Percentiles rank a stretch among this genome's conserved stretches.
Evolutionary conservation across 352 stramenopile genomes (phyloP).

Genomic region (Aphanomyces invadans): DNA sequence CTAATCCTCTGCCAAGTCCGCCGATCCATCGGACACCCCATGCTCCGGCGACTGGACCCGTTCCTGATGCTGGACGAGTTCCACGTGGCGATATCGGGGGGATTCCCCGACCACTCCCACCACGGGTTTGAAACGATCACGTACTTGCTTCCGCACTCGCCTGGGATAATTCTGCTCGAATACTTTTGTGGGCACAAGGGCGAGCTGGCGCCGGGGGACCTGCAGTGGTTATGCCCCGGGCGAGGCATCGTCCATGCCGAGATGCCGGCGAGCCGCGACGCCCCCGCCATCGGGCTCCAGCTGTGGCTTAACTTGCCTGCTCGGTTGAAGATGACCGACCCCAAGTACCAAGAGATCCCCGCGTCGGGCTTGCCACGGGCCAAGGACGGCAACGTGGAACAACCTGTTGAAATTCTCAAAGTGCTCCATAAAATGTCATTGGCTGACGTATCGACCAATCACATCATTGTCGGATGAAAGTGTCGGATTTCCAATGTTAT

Average conservation of each 20-base stretch:
- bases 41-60: conserved; percentile 31
- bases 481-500: too few species aligned
- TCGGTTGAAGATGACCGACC: conserved; percentile 41
- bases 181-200: conserved; percentile 68
- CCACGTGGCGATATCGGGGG: conserved; percentile 46
- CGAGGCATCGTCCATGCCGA: conserved; percentile 48
- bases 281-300: conserved; percentile 38
- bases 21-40: neutral
- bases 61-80: conserved; percentile 60
- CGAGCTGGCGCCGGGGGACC: conserved; percentile 38
- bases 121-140: conserved; percentile 89
- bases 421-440: too few species aligned
- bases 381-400: conserved; percentile 33
- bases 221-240: conserved; percentile 54
- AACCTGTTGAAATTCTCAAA: too few species aligned
- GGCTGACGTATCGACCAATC: too few species aligned
- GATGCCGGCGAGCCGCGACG: conserved; percentile 33
- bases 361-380: conserved; percentile 36
- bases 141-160: conserved; percentile 64
- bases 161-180: conserved; percentile 78
- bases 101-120: conserved; percentile 88
- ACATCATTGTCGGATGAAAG: too few species aligned
- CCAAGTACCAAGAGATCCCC: conserved; percentile 45
- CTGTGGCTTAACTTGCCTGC: conserved; percentile 51
- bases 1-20: too few species aligned